A percentile compares a stretch with the other conserved stretches of the same genome.
Evolutionary conservation across 225 moss, liverwort and hornwort genomes (phyloP).

Genomic region (Thuidium tamariscinum): DNA sequence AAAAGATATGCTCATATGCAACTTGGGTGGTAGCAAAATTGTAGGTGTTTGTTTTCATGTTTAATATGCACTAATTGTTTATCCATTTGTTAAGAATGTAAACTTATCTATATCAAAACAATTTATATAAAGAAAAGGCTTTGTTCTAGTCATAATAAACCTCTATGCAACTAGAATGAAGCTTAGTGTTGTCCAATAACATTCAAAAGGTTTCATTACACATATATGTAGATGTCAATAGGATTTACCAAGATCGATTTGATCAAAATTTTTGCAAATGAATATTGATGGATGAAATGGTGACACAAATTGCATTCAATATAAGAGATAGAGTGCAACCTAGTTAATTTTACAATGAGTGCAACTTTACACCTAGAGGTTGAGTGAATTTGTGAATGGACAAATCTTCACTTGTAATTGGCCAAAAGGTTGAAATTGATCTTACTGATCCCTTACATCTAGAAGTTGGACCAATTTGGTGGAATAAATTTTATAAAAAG

Average conservation of each 20-base stretch:
- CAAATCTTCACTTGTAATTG: too few relatives aligned
- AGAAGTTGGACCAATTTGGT: too few relatives aligned
- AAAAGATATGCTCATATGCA: background rate
- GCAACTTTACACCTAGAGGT: too few relatives aligned
- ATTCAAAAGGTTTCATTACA: background rate
- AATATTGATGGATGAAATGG: background rate
- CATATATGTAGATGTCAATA: background rate
- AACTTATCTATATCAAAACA: background rate
- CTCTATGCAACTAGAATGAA: background rate
- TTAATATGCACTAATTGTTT: background rate
- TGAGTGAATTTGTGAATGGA: too few relatives aligned
- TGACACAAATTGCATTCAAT: too few relatives aligned
- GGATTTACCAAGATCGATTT: background rate
- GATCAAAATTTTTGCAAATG: rapidly evolving
- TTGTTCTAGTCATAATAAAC: too few relatives aligned
- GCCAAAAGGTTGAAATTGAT: too few relatives aligned
- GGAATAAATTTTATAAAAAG: too few relatives aligned
- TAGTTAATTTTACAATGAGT: too few relatives aligned
- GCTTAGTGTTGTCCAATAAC: background rate
- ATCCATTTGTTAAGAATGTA: background rate
- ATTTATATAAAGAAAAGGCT: background rate
- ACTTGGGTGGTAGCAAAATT: background rate
- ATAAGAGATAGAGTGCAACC: too few relatives aligned
- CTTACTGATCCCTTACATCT: too few relatives aligned
- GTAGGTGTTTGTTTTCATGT: too few relatives aligned